Evolutionary conservation across 768 basidiomycete species (phyloP).

Genomic region (Kondoa malvinella): DNA sequence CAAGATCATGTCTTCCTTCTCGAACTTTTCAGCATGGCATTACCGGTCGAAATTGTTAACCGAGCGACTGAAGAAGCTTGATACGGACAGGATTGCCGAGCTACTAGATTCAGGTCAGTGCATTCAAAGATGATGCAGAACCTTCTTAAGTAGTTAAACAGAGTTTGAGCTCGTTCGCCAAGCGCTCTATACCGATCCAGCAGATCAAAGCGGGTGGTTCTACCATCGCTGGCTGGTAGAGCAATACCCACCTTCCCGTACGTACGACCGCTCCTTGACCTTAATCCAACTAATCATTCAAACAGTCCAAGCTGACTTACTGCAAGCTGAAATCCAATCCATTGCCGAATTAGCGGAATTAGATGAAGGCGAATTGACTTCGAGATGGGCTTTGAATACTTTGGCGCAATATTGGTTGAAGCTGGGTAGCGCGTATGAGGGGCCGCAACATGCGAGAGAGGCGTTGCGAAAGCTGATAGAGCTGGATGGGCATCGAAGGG

Average conservation of each 20-base stretch:
- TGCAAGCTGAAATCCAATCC: constrained; percentile 56
- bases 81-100: constrained; percentile 40
- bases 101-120: constrained; percentile 34
- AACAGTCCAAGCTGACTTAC: constrained; percentile 45
- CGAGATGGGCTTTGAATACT: constrained; percentile 28
- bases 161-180: constrained; percentile 85
- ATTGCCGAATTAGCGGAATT: constrained; percentile 72
- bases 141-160: constrained; percentile 33
- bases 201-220: constrained; percentile 93
- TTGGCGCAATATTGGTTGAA: not conserved
- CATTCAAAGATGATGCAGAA: not conserved
- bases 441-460: not conserved
- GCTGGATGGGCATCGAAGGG: not conserved
- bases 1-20: constrained; percentile 87
- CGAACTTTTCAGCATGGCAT: constrained; percentile 98
- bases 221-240: constrained; percentile 97
- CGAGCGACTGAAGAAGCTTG: constrained; percentile 37
- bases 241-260: constrained; percentile 21
- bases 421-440: not conserved
- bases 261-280: not conserved
- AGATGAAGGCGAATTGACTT: constrained; percentile 63
- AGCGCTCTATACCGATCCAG: constrained; percentile 90
- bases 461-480: not conserved
- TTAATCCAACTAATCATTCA: not conserved
- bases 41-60: constrained; percentile 51